These are phyloP conservation scores for Emergomyces africanus DNA, from an alignment of 2,329 filamentous ascomycete species.

Conservation along the genomic window DNA sequence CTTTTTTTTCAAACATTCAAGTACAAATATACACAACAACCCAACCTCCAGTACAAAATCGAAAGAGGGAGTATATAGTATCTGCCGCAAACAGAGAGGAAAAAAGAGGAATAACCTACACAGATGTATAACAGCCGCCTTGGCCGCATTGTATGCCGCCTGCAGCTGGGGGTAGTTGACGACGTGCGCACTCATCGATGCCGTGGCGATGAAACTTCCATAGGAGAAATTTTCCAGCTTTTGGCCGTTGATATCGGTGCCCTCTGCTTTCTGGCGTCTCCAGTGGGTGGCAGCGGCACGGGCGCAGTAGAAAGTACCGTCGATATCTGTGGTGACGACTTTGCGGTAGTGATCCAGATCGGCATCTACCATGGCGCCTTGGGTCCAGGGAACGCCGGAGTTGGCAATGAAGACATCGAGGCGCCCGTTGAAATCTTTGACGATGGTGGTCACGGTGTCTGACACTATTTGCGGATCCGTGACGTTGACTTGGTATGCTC, in stretches of 20 bases:
- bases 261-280: constrained; percentile 55
- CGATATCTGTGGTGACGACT: constrained; percentile 59
- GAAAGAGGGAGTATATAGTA: constrained; percentile 21
- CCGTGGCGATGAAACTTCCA: constrained; percentile 65
- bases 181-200: constrained; percentile 66
- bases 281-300: constrained; percentile 57
- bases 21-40: background rate
- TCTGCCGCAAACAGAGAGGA: constrained; percentile 29
- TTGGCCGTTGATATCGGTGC: constrained; percentile 49
- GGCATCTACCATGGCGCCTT: constrained; percentile 55
- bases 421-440: constrained; percentile 56
- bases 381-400: constrained; percentile 60
- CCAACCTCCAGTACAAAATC: background rate
- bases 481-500: constrained; percentile 39
- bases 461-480: constrained; percentile 31
- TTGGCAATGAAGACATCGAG: constrained; percentile 73
- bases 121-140: constrained; percentile 46
- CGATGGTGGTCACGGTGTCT: constrained; percentile 28
- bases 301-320: constrained; percentile 67
- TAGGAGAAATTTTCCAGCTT: constrained; percentile 46
- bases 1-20: background rate
- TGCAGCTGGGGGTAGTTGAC: constrained; percentile 67
- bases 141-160: constrained; percentile 60
- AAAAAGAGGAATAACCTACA: constrained; percentile 23
- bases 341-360: constrained; percentile 50